phyloP scores from a whole-genome alignment of 2,329 filamentous ascomycete genomes.

The Madurella mycetomatis region DNA sequence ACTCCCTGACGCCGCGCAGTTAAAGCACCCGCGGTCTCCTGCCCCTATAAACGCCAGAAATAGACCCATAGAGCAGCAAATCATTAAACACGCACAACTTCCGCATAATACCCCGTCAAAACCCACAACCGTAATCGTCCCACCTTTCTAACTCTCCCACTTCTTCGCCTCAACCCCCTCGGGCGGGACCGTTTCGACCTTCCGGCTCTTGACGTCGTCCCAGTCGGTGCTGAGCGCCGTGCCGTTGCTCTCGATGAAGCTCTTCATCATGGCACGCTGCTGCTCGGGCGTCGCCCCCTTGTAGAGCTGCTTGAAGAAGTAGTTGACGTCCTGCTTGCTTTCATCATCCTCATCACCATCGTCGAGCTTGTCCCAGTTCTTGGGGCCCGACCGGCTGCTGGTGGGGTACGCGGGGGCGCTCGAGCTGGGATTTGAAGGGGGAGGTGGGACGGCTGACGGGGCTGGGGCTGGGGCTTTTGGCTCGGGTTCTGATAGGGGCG shows the following conservation, averaged over 20 bases:
- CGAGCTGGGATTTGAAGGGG: conserved; percentile 3
- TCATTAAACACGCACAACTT: too few relatives aligned
- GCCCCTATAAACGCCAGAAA: too few relatives aligned
- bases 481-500: not conserved
- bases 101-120: not conserved
- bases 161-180: conserved; percentile 74
- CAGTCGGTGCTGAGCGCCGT: conserved; percentile 91
- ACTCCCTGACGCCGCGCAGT: too few relatives aligned
- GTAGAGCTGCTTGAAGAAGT: conserved; percentile 90
- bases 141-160: conserved; percentile 43
- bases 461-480: not conserved
- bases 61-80: too few relatives aligned
- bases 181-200: conserved; percentile 68
- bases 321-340: conserved; percentile 62
- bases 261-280: conserved; percentile 95
- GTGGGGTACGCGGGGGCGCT: conserved; percentile 68
- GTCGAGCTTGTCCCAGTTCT: conserved; percentile 84
- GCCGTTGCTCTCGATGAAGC: conserved; percentile 88
- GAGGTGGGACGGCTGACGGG: not conserved
- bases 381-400: conserved; percentile 75
- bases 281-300: conserved; percentile 72
- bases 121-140: not conserved
- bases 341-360: conserved; percentile 57
- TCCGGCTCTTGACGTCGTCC: conserved; percentile 69
- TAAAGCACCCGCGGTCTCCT: too few relatives aligned